A percentile compares a stretch with the other conserved stretches of the same genome.
phyloP scores from a whole-genome alignment of 163 green algal species.

The Scenedesmus sp. region DNA sequence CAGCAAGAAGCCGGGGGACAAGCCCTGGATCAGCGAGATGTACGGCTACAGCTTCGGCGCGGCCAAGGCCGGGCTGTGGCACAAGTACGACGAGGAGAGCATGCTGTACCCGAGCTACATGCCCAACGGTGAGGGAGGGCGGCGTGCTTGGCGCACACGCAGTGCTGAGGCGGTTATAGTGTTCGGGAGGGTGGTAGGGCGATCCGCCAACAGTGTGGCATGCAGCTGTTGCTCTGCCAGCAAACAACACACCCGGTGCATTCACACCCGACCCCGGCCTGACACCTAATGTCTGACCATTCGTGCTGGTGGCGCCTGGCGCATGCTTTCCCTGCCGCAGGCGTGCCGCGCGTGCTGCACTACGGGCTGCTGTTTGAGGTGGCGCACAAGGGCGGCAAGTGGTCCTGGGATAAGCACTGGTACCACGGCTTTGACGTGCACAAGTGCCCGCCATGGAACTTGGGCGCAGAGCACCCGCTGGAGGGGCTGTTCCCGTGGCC shows the following conservation, averaged over 20 bases:
- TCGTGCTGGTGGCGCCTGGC: neutral
- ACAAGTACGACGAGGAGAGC: constrained; percentile 68
- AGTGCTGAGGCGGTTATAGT: too few species aligned
- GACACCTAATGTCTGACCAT: neutral
- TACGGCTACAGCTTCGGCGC: constrained; percentile 78
- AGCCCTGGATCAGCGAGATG: constrained; percentile 95
- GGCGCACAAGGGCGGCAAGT: constrained; percentile 52
- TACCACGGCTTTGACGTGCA: constrained; percentile 71
- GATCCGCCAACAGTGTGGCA: neutral
- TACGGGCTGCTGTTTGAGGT: constrained; percentile 71
- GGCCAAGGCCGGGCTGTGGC: constrained; percentile 73
- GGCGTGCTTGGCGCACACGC: neutral
- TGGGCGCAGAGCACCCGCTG: constrained; percentile 42
- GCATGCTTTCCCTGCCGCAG: constrained; percentile 23
- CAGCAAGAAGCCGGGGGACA: constrained; percentile 78
- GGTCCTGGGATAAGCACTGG: constrained; percentile 79
- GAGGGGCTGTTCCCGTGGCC: constrained; percentile 41
- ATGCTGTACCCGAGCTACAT: constrained; percentile 79
- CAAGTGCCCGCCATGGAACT: constrained; percentile 74
- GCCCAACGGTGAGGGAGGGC: constrained; percentile 55
- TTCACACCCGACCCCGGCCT: too few species aligned
- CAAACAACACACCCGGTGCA: neutral
- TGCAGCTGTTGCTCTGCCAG: neutral
- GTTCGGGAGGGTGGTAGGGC: too few species aligned
- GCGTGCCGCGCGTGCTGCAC: constrained; percentile 71